Base-by-base conservation (phyloP, 805 yeast species). In the Barnettozyma salicaria region DNA sequence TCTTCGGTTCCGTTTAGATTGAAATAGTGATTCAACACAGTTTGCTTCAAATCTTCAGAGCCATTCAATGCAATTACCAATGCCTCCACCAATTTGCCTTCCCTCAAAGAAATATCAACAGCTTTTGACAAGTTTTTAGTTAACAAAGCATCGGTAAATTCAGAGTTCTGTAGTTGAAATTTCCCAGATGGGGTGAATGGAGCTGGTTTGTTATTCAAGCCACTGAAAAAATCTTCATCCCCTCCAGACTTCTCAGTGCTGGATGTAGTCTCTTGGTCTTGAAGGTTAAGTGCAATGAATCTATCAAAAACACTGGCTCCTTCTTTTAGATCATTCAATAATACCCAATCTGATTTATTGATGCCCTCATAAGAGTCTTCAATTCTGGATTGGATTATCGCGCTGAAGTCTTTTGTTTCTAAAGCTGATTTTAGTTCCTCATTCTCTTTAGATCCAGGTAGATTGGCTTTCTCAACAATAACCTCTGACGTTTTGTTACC, bases 11-110 rank as follows among this genome's bases (percentile, higher is more conserved):
- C 76, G 44, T 72, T 65, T 48, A 76, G 73, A 24, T 68, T 52
- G 61, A 88, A 82, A 58, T 80, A 92, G 13, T 81, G 80, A 52
- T 74, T 70, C 51, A 74, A 78, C 4, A 81, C 96, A 48, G 76
- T 75, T 37, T 73, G 68, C 48, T 83, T 82, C 55, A 80, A 65
- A 5, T 67, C 68, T 14, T 73, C 77, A 13, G 77, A 59, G 4
- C 80, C 85, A 50, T 78, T 76, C 52, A 83, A 61, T 0, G 97
- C 85, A 42, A 92, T 69, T 19, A 89, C 65, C 48, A 89, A 70
- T 4, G 97, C 96, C 56, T 92, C 97, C 17, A 74, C 59, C 17
- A 87, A 60, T 41, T 73, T 71, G 34, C 74, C 81, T 24, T 74
- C 71, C 30, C 76, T 67, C 42, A 92, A 62, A 45, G 90, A 77